A percentile compares a stretch with the other conserved stretches of the same genome.
These are phyloP conservation scores for Alliaria petiolata DNA, from an alignment of 345 rosid genomes.

Conservation along the genomic window DNA sequence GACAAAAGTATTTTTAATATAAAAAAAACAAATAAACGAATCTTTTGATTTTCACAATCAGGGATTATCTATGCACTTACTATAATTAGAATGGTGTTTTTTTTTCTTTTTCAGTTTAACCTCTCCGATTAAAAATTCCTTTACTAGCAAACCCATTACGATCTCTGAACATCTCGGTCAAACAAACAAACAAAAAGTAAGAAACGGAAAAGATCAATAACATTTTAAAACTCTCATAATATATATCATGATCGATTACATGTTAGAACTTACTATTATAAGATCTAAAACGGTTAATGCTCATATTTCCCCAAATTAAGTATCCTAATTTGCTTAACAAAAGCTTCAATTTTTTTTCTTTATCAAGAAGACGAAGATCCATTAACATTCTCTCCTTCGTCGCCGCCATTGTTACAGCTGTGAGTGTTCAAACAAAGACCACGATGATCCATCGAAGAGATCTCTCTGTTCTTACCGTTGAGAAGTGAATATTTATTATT, in stretches of 20 bases:
- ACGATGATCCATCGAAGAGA: background rate
- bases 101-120: background rate
- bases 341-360: background rate
- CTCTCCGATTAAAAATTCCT: background rate
- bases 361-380: slow-evolving; percentile 30
- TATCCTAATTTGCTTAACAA: slow-evolving; percentile 7
- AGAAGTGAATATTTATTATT: slow-evolving; percentile 57
- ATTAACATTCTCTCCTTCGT: slow-evolving; percentile 13
- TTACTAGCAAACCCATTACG: background rate
- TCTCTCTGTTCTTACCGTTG: slow-evolving; percentile 35
- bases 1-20: background rate
- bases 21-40: slow-evolving; percentile 8
- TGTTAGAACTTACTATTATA: slow-evolving; percentile 21
- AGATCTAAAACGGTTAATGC: slow-evolving; percentile 20
- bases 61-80: background rate
- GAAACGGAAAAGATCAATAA: background rate
- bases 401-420: slow-evolving; percentile 11
- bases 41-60: slow-evolving; percentile 5
- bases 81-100: background rate
- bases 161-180: slow-evolving; percentile 15
- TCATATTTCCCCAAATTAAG: background rate
- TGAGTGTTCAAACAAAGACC: slow-evolving; percentile 22
- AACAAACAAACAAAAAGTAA: background rate
- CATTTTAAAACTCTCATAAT: background rate
- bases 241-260: slow-evolving; percentile 22